Base-by-base conservation (phyloP, 345 rosid species). In the Citrus medica region DNA sequence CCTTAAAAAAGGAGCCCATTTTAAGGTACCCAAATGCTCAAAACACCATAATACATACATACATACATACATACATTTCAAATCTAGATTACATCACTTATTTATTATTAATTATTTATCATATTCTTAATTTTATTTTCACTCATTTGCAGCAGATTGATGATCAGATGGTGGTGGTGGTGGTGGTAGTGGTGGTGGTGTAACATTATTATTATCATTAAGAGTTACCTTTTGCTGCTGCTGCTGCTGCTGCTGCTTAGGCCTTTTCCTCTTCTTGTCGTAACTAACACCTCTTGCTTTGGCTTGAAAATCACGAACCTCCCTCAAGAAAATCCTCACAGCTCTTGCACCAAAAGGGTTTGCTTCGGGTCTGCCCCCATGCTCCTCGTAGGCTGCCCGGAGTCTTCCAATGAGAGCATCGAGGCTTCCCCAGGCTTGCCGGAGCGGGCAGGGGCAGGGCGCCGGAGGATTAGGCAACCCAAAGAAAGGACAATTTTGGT, bases 361-460 rank as follows among this genome's bases (percentile, higher is more conserved):
- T 13, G 87, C 88, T 79, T 93, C 98, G 0, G 98, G 93, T 71
- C 87, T 82, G 28, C 98, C 93, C 9, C 98, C 98, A 71, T 93
- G 88, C 78, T 95, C 98, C 82, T 95, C 98, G 62, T 86, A 93
- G 7, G 98, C 98, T 7, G 98, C 98, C n/a, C 98, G 82, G 46
- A 95, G 97, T 46, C 98, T 91, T 13, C 98, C 98, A 40, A 95
- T 93, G 79, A 95, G 95, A n/a, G 98, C 97, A 40, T 93, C 98
- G 0, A 94, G 94, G 88, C 98, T 94, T 68, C 98, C 98, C 98
- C 98, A 94, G 4, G 98, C 98, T 74, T 95, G 98, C 3, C 92
- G 87, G 69, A 95, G 92, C 14, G 98, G 98, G 75, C 98, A 95
- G 9, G 94, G 93, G 74, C 98, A 95, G 9, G 97, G 97, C 4